A percentile compares a stretch with the other conserved stretches of the same genome.
Evolutionary conservation across 139 green algal species (phyloP).

Genomic region (Coccomyxa sp.): DNA sequence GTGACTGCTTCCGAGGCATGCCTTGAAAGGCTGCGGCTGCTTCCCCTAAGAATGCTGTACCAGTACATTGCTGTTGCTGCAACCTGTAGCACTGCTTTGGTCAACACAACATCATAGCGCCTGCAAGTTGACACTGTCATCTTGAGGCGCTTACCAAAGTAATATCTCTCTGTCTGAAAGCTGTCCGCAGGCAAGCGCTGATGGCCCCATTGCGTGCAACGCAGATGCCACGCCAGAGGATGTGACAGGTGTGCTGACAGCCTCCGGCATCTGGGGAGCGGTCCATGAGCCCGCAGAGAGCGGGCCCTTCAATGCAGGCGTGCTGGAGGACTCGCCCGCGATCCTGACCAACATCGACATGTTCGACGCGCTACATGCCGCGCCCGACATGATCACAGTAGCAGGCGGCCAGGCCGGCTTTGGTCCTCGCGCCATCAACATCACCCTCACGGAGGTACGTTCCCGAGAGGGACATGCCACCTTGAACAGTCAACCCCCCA

Average conservation of each 20-base stretch:
- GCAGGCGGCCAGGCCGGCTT: constrained; percentile 3
- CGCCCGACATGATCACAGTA: constrained; percentile 1
- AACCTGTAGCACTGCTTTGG: too few relatives aligned
- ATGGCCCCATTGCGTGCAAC: too few relatives aligned
- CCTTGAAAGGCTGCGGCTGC: too few relatives aligned
- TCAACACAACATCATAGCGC: neutral
- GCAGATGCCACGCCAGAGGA: constrained; percentile 32
- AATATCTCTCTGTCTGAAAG: neutral
- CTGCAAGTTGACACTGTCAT: neutral
- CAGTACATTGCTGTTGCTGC: too few relatives aligned
- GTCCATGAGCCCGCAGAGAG: constrained; percentile 22
- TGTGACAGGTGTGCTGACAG: constrained; percentile 38
- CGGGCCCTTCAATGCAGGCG: constrained; percentile 18
- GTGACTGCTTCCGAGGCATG: neutral
- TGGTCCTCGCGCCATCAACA: constrained; percentile 6
- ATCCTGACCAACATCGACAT: constrained; percentile 45
- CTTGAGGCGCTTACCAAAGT: neutral
- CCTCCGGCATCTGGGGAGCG: constrained; percentile 1
- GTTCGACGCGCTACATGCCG: constrained; percentile 4
- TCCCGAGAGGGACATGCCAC: too few relatives aligned
- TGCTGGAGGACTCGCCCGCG: constrained; percentile 46
- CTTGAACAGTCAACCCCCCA: too few relatives aligned
- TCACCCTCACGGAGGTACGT: constrained; percentile 10
- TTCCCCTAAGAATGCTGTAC: too few relatives aligned
- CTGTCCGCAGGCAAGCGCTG: too few relatives aligned